phyloP scores from a whole-genome alignment of 2,329 filamentous ascomycete species.

The Talaromyces sp. region DNA sequence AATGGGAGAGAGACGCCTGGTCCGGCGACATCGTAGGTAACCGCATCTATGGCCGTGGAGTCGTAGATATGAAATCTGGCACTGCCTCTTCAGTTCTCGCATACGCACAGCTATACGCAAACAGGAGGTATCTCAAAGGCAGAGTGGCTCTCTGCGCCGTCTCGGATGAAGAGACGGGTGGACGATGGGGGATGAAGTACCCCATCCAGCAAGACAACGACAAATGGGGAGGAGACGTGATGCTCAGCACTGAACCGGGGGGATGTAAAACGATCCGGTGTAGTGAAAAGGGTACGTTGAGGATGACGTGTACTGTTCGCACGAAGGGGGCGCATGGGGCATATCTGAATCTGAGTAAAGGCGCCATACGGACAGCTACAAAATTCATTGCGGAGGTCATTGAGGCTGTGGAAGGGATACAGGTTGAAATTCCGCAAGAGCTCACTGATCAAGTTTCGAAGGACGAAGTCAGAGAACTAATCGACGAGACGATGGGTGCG shows the following conservation, averaged over 20 bases:
- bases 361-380: conserved; percentile 39
- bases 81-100: conserved; percentile 44
- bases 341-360: conserved; percentile 41
- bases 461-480: neutral
- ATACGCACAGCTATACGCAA: conserved; percentile 33
- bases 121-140: conserved; percentile 24
- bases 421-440: neutral
- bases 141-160: conserved; percentile 35
- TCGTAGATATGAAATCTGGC: conserved; percentile 48
- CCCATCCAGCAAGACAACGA: conserved; percentile 33
- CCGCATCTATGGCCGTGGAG: conserved; percentile 40
- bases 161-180: conserved; percentile 44
- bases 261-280: conserved; percentile 43
- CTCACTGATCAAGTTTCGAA: neutral
- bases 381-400: conserved; percentile 31
- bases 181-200: conserved; percentile 38
- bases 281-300: conserved; percentile 45
- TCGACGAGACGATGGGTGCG: conserved; percentile 25
- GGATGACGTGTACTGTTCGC: conserved; percentile 38
- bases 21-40: conserved; percentile 37
- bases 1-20: conserved; percentile 40
- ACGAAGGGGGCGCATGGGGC: conserved; percentile 42
- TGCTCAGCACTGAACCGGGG: conserved; percentile 43
- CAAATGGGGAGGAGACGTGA: conserved; percentile 40
- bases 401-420: neutral